Base-by-base conservation (phyloP, 345 rosid species). In the Linum trigynum region DNA sequence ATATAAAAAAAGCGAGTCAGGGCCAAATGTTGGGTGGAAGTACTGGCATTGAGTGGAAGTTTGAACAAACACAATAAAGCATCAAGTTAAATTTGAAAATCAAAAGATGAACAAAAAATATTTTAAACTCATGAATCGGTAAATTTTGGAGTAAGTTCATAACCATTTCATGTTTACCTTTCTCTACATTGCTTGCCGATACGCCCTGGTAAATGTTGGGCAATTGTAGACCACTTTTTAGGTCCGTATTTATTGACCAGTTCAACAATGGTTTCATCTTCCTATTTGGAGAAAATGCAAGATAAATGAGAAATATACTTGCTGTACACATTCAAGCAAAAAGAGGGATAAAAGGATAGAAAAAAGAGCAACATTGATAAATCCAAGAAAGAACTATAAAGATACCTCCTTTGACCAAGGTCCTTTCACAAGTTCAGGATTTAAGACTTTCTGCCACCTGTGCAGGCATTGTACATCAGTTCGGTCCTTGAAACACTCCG, bases 401-500 rank as follows among this genome's bases (percentile, higher is more conserved):
- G 38, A 62, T 85, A 94, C 99, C 95, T 94, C 95, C 75, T 91
- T 91, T 9, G 99, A 91, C 99, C 99, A 95, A 10, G 99, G 99
- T 16, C 98, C 99, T 87, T 95, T 95, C 56, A 95, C 90, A 67
- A 95, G 94, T 71, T 95, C 99, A 50, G 99, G 99, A 76, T 95
- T 87, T 75, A 95, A 82, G 77, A 95, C 99, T 83, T 95, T 95
- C 82, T 95, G 99, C 99, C 99, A 95, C 78, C 99, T 84, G 81
- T 95, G 99, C 43, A 95, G 85, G 82, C 99, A 95, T 67, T 95
- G 99, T 61, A 95, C 99, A 84, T 95, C 99, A 57, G 97, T 91
- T 70, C 97, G 87, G 59, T 95, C 97, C 80, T 95, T 95, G 86
- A 95, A 95, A 79, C 91, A 91, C 76, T 90, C 99, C 35, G 99